Evolutionary conservation across 148 eudicot genomes (phyloP).

Genomic region (Fallopia convolvulus): DNA sequence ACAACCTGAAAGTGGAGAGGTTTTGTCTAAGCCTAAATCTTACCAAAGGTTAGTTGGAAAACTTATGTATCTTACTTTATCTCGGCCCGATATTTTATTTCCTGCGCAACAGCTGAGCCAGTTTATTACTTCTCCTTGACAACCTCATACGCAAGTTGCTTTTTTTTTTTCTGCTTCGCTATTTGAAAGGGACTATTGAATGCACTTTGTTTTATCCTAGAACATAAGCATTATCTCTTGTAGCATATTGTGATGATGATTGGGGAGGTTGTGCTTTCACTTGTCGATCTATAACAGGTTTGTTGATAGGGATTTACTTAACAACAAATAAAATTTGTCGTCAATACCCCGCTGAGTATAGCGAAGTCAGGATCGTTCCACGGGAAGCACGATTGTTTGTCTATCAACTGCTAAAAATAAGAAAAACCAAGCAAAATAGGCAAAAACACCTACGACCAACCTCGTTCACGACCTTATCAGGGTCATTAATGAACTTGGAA

Average conservation of each 20-base stretch:
- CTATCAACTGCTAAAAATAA: too few species aligned
- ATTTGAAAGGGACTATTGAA: not conserved
- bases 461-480: too few species aligned
- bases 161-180: not conserved
- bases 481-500: too few species aligned
- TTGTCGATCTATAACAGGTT: not conserved
- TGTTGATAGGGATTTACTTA: too few species aligned
- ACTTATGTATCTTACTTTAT: not conserved
- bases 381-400: too few species aligned
- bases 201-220: not conserved
- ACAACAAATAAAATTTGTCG: too few species aligned
- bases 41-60: not conserved
- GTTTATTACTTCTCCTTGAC: not conserved
- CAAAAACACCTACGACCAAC: too few species aligned
- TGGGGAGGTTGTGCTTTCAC: not conserved
- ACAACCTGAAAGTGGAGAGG: not conserved
- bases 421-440: too few species aligned
- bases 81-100: not conserved
- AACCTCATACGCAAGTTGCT: not conserved
- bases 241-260: not conserved
- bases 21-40: not conserved
- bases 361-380: too few species aligned
- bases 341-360: too few species aligned
- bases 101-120: not conserved
- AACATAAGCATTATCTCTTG: not conserved